phyloP scores from a whole-genome alignment of 768 basidiomycete species.

The Leucocoprinus leucothites region DNA sequence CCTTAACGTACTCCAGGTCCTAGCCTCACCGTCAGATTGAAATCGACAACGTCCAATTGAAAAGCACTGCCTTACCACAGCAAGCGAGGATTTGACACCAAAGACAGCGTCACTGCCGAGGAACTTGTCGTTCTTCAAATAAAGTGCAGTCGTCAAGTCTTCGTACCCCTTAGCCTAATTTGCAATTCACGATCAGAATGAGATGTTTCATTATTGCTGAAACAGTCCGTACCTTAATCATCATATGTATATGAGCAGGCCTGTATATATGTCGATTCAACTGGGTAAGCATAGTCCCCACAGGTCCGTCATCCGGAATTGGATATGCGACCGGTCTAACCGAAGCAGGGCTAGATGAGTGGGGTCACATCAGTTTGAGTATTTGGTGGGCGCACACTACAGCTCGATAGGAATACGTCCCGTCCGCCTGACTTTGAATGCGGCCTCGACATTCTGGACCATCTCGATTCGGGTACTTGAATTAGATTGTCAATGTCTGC shows the following conservation, averaged over 20 bases:
- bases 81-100: slow-evolving; percentile 75
- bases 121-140: slow-evolving; percentile 67
- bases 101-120: slow-evolving; percentile 74
- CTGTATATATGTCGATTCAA: slow-evolving; percentile 72
- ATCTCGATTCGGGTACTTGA: slow-evolving; percentile 50
- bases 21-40: slow-evolving; percentile 21
- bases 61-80: slow-evolving; percentile 54
- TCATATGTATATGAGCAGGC: slow-evolving; percentile 78
- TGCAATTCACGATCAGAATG: slow-evolving; percentile 11
- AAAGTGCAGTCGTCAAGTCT: slow-evolving; percentile 71
- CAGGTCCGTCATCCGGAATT: slow-evolving; percentile 79
- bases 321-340: slow-evolving; percentile 58
- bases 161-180: slow-evolving; percentile 65
- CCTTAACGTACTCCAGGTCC: slow-evolving; percentile 51
- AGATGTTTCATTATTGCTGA: background rate
- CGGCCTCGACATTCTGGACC: slow-evolving; percentile 75
- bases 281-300: slow-evolving; percentile 53
- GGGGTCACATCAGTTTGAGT: background rate
- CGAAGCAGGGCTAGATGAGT: background rate
- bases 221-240: slow-evolving; percentile 47
- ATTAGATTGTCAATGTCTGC: slow-evolving; percentile 16
- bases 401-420: slow-evolving; percentile 67
- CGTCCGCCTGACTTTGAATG: slow-evolving; percentile 54
- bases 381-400: slow-evolving; percentile 43
- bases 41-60: background rate